Evolutionary conservation across 306 rosid genomes (phyloP), one percentile per base, ranked within the genome.

Genomic region (Begonia loranthoides): DNA sequence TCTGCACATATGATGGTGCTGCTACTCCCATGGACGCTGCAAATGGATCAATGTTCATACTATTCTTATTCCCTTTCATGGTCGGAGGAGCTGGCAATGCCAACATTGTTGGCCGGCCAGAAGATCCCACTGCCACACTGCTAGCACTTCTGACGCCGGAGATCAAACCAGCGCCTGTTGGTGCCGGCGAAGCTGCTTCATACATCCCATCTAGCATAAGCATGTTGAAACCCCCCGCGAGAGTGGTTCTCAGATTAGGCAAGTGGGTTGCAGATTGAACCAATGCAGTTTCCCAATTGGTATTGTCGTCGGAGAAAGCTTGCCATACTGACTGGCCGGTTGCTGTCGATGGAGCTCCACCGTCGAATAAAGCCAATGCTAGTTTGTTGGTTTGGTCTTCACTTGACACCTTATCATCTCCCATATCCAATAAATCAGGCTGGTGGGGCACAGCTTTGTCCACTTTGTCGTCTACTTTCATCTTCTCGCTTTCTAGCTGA

Each of bases 1-100:
- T 92, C 72, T 92, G 99, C 66, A 92, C 93, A 12, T 80, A 92
- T 0, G 94, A 5, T 0, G 99, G 96, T 1, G 99, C 88, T 2
- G 96, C 87, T 54, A 92, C 81, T 0, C 66, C 59, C 52, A 80
- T 16, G 12, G 99, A 92, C 0, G 99, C 94, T 0, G 96, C 79
- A 51, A 92, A 92, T 0, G 99, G 99, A 56, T 92, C 99, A 5
- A 19, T 45, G n/a, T 13, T 22, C 14, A 4, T 22, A 39, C 43
- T 16, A 0, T 54, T 58, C 14, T 61, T 65, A 0, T 54, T 56
- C 14, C 59, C 66, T 1, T 61, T 15, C 47, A 43, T 1, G 14
- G 50, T 12, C 15, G 47, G 79, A 0, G 95, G 95, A 17, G 94
- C 83, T 0, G 95, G 94, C 66, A 90, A 63, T 22, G 97, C 94